These are phyloP conservation scores for Neocallimastix lanati DNA, from an alignment of 192 early-diverging fungal genomes.

Conservation along the genomic window DNA sequence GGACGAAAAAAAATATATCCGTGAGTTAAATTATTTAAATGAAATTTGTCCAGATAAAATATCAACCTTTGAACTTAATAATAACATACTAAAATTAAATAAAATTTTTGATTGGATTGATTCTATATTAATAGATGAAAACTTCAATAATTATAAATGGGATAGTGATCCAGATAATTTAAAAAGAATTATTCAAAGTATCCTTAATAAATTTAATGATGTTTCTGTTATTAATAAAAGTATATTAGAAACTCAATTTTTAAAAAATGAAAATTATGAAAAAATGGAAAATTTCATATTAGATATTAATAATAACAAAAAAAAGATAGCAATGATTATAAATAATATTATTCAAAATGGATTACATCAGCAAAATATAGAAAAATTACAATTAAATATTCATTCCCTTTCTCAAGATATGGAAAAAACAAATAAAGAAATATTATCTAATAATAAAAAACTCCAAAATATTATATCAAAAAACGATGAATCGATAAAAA, in stretches of 20 bases:
- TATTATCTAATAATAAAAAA: not conserved
- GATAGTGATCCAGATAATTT: not conserved
- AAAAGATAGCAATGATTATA: not conserved
- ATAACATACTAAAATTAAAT: not conserved
- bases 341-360: not conserved
- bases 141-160: not conserved
- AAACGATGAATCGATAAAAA: not conserved
- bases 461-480: not conserved
- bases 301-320: not conserved
- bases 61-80: not conserved
- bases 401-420: not conserved
- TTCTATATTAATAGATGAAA: not conserved
- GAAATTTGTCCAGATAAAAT: not conserved
- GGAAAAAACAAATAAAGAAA: not conserved
- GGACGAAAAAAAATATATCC: not conserved
- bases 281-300: not conserved
- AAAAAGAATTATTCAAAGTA: not conserved
- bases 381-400: not conserved
- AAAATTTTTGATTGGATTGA: not conserved
- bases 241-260: not conserved
- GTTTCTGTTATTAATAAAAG: not conserved
- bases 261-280: not conserved
- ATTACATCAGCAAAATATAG: not conserved
- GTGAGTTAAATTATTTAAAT: not conserved
- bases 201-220: not conserved